A percentile compares a stretch with the other conserved stretches of the same genome.
phyloP scores from a whole-genome alignment of 768 basidiomycete species.

The Tricholomella constricta region DNA sequence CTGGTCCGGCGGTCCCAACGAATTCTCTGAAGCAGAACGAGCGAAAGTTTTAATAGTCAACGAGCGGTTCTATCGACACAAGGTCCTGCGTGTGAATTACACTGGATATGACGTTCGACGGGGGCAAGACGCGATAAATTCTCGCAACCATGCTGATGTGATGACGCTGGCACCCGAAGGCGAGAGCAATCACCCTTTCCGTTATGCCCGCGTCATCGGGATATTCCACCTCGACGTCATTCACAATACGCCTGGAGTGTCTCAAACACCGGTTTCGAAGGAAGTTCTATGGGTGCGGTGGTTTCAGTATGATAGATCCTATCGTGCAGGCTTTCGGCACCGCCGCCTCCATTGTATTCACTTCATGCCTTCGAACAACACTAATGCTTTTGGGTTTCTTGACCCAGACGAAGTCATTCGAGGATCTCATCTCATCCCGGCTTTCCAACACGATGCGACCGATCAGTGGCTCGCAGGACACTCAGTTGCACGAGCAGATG shows the following conservation, averaged over 20 bases:
- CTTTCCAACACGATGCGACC: slow-evolving; percentile 1
- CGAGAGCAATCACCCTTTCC: not conserved
- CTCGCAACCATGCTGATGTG: slow-evolving; percentile 26
- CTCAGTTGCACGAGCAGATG: not conserved
- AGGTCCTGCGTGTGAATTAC: slow-evolving; percentile 33
- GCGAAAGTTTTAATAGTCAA: not conserved
- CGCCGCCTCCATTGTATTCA: slow-evolving; percentile 27
- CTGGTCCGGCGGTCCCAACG: slow-evolving; percentile 23
- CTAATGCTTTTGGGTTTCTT: slow-evolving; percentile 12
- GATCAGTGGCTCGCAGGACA: not conserved
- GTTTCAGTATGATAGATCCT: slow-evolving; percentile 18
- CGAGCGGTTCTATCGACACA: slow-evolving; percentile 23
- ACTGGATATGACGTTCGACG: slow-evolving; percentile 39
- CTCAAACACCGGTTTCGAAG: slow-evolving; percentile 13
- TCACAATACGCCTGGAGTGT: not conserved
- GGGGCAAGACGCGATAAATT: slow-evolving; percentile 35
- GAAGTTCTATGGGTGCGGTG: slow-evolving; percentile 32
- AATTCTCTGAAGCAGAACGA: slow-evolving; percentile 3
- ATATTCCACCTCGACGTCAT: slow-evolving; percentile 20
- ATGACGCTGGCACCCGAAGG: slow-evolving; percentile 18
- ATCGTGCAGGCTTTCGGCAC: slow-evolving; percentile 16
- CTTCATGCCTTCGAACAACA: slow-evolving; percentile 22
- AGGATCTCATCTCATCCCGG: slow-evolving; percentile 10
- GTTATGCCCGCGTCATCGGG: slow-evolving; percentile 11
- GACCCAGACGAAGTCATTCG: slow-evolving; percentile 13